Evolutionary conservation across 768 basidiomycete genomes (phyloP).

Genomic region (Macrolepiota dolichaula): DNA sequence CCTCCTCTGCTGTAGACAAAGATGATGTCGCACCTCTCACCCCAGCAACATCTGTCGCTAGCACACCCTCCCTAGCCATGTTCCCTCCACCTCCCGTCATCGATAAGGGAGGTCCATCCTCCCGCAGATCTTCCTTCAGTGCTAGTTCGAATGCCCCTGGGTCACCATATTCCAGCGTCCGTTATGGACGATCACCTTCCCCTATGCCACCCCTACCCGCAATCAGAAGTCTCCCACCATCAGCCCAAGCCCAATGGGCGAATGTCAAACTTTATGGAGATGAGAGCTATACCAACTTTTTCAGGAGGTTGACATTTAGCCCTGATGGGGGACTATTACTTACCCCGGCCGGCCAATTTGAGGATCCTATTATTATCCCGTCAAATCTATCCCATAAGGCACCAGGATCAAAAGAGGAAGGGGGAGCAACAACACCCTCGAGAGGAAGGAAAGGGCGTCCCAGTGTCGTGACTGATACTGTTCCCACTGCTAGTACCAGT

Average conservation of each 20-base stretch:
- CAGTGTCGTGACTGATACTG: not conserved
- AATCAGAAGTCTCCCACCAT: constrained; percentile 68
- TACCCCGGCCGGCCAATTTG: constrained; percentile 96
- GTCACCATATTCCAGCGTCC: constrained; percentile 59
- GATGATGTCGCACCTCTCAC: constrained; percentile 47
- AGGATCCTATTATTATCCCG: constrained; percentile 73
- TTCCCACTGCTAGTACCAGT: constrained; percentile 25
- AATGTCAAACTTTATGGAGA: constrained; percentile 89
- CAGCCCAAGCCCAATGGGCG: constrained; percentile 40
- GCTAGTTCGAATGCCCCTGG: constrained; percentile 71
- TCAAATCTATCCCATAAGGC: constrained; percentile 16
- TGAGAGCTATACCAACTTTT: constrained; percentile 94
- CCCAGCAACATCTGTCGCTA: constrained; percentile 65
- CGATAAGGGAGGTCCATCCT: constrained; percentile 38
- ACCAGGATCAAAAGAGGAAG: constrained; percentile 16
- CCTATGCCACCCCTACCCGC: constrained; percentile 94
- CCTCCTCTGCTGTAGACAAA: constrained; percentile 30
- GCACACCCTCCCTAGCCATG: constrained; percentile 60
- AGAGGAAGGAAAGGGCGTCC: constrained; percentile 52
- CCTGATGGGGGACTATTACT: constrained; percentile 92
- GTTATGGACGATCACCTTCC: constrained; percentile 81
- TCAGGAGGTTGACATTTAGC: constrained; percentile 89
- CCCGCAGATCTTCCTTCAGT: constrained; percentile 71
- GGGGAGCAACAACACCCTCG: constrained; percentile 43
- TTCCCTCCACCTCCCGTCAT: constrained; percentile 62